A percentile compares a stretch with the other conserved stretches of the same genome.
Conservation (phyloP, 2,329 filamentous ascomycete genomes). For the Aspergillus fijiensis region DNA sequence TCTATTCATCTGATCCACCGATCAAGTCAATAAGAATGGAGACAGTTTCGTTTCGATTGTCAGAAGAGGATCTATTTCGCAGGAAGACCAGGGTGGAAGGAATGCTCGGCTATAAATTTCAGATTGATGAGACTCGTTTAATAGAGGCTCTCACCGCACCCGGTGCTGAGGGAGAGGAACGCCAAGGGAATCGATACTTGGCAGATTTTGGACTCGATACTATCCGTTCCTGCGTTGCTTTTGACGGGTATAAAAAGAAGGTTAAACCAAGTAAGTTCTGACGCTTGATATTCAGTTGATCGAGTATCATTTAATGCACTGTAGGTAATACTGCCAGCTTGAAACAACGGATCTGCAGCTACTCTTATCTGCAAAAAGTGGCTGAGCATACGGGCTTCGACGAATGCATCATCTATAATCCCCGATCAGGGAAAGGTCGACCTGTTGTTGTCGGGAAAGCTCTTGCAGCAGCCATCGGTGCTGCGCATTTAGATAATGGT, state of each 20-base stretch:
- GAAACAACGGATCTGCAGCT: neutral
- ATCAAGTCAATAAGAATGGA: too few species aligned
- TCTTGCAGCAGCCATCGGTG: neutral
- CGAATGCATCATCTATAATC: neutral
- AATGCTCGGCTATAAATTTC: neutral
- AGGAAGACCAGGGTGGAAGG: too few species aligned
- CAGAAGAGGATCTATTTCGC: too few species aligned
- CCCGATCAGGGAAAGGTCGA: neutral
- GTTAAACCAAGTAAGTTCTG: neutral
- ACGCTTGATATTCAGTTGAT: neutral
- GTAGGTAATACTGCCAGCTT: neutral
- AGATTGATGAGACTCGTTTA: neutral
- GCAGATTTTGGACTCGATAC: neutral
- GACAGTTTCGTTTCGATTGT: too few species aligned
- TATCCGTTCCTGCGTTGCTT: neutral
- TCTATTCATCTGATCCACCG: too few species aligned
- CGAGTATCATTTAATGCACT: neutral
- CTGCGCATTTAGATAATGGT: neutral
- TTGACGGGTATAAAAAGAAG: neutral
- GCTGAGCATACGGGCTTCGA: neutral
- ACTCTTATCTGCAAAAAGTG: neutral
- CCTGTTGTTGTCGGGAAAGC: neutral
- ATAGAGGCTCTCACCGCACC: neutral
- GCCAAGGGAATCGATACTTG: neutral
- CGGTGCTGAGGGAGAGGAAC: neutral